phyloP scores from a whole-genome alignment of 352 stramenopile genomes.

The Pythium sukuiense region DNA sequence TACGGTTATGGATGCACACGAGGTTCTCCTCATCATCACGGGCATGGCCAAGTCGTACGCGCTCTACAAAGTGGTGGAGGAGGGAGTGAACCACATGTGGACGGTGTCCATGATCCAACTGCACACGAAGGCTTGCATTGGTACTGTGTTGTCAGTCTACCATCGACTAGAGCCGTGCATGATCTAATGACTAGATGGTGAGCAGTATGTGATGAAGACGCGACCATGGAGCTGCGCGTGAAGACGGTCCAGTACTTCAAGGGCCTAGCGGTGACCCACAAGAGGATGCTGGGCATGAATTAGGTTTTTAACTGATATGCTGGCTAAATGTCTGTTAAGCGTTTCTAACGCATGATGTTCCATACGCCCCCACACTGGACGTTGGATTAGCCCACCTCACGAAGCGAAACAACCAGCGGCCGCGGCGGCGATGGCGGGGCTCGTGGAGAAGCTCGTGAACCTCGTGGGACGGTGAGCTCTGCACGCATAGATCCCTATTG shows the following conservation, averaged over 20 bases:
- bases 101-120: constrained; percentile 87
- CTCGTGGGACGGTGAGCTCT: constrained; percentile 64
- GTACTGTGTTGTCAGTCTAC: constrained; percentile 20
- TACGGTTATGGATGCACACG: constrained; percentile 85
- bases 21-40: constrained; percentile 89
- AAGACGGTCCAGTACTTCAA: constrained; percentile 94
- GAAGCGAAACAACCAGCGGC: background rate
- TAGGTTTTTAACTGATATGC: constrained; percentile 3
- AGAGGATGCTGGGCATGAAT: constrained; percentile 33
- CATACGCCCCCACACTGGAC: background rate
- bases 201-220: constrained; percentile 87
- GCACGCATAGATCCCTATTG: background rate
- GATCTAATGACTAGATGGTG: background rate
- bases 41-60: constrained; percentile 84
- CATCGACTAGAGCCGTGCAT: background rate
- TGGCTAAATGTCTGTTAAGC: no score
- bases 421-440: constrained; percentile 53
- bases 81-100: constrained; percentile 92
- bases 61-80: constrained; percentile 88
- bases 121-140: constrained; percentile 80
- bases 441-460: constrained; percentile 88
- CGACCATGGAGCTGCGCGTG: constrained; percentile 85
- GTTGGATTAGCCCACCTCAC: no score
- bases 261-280: constrained; percentile 56
- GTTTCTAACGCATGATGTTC: background rate